Base-by-base conservation (phyloP, 1,284 basidiomycete species). In the Agaricales sp. region DNA sequence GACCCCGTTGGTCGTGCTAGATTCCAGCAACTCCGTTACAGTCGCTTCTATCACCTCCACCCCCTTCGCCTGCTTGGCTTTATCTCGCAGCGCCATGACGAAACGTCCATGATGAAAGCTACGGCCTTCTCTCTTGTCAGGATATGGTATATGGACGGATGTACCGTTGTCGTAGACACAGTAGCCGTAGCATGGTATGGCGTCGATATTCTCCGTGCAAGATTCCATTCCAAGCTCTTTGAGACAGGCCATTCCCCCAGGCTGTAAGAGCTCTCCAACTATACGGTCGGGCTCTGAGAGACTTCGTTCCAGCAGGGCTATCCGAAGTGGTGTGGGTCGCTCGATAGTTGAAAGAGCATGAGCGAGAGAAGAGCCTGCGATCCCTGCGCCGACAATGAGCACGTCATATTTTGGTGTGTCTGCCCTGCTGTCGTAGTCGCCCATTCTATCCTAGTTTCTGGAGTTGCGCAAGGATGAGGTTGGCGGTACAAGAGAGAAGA, bases 101-200 rank as follows among this genome's bases (percentile, higher is more conserved):
- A 99, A 93, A 50, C 80, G 74, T n/a, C 95, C 95, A 62, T 98
- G 94, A 68, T 98, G 94, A 66, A 98, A 98, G 53, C 82, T 83
- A 50, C 92, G 70, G 0, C 95, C 82, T 57, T 81, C 72, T 51
- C 79, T 67, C 14, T 68, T 66, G n/a, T 72, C 69, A 0, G 93
- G 92, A 64, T 98, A 98, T 1, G 92, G 92, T 53, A 96, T 94
- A 52, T 86, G 83, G 21, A 93, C 89, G 30, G 75, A 73, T 59
- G 73, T 69, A 30, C 76, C 76, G 35, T 70, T 67, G 39, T 88
- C 77, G 46, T 89, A 74, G 45, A 98, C 87, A 56, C 87, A 89
- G 67, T 99, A 99, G 1, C 95, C 96, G 53, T 84, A 73, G 11
- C 85, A 86, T 0, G 82, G 82, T 13, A 93, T 76, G 1, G 94